phyloP scores from a whole-genome alignment of 345 rosid species.

The Aquilaria sinensis region DNA sequence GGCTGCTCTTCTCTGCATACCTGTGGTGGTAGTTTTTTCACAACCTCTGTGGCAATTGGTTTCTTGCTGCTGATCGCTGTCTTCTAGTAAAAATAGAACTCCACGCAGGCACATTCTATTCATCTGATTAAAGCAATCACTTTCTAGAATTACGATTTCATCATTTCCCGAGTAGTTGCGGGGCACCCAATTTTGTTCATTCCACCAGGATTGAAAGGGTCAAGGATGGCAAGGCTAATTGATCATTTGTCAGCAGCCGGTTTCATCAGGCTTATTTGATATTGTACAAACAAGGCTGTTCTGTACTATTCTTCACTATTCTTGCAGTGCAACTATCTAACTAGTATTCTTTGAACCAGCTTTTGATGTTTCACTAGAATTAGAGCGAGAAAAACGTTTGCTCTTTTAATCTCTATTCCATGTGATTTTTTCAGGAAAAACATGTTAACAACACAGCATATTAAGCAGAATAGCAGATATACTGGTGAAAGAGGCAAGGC shows the following conservation, averaged over 20 bases:
- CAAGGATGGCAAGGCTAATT: not conserved
- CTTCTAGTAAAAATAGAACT: constrained; percentile 31
- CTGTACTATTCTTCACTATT: no score
- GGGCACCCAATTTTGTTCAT: constrained; percentile 1
- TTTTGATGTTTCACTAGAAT: not conserved
- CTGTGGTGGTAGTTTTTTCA: constrained; percentile 22
- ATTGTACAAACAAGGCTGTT: no score
- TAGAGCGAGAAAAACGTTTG: not conserved
- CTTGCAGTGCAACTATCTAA: no score
- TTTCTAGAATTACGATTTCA: constrained; percentile 20
- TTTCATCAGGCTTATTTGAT: no score
- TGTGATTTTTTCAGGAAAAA: not conserved
- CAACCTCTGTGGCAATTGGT: constrained; percentile 37
- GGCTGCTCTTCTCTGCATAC: constrained; percentile 28
- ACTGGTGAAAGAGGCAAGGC: not conserved
- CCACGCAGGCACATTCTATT: no score
- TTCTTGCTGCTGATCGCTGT: constrained; percentile 25
- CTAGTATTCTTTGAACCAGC: constrained; percentile 3
- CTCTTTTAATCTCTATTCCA: not conserved
- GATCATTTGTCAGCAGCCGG: not conserved
- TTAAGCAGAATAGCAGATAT: not conserved
- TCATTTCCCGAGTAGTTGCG: constrained; percentile 16
- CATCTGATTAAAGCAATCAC: not conserved
- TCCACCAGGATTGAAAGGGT: not conserved
- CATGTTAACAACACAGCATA: not conserved